Percentiles rank a stretch among this genome's conserved stretches.
phyloP scores from a whole-genome alignment of 2,329 filamentous ascomycete species.

The Xylariaceae sp. region DNA sequence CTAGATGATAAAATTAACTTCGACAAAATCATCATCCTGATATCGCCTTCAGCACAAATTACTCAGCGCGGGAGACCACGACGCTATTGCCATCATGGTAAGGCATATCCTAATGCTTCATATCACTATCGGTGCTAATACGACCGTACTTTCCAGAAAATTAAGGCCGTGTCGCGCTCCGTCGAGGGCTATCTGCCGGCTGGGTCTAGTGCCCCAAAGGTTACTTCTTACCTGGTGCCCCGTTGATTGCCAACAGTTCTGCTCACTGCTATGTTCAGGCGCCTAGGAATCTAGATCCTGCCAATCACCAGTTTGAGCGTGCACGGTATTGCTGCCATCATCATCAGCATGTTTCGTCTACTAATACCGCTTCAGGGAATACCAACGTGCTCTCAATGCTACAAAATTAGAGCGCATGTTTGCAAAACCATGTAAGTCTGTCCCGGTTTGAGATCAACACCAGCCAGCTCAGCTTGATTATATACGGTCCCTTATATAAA shows the following conservation, averaged over 20 bases:
- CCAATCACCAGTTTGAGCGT: constrained; percentile 59
- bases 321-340: constrained; percentile 41
- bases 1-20: constrained; percentile 19
- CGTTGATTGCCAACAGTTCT: neutral
- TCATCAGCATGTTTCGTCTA: neutral
- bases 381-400: constrained; percentile 58
- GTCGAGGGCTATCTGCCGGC: constrained; percentile 45
- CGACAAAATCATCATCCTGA: constrained; percentile 3
- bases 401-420: constrained; percentile 83
- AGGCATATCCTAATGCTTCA: neutral
- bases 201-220: constrained; percentile 21
- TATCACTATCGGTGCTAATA: neutral
- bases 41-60: neutral
- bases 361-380: constrained; percentile 28
- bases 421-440: constrained; percentile 55
- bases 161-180: constrained; percentile 14
- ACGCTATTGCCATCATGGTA: constrained; percentile 13
- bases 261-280: constrained; percentile 29
- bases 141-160: constrained; percentile 18
- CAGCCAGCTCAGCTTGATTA: constrained; percentile 44
- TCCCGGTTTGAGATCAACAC: constrained; percentile 24
- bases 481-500: neutral
- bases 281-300: constrained; percentile 21
- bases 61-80: neutral
- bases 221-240: constrained; percentile 4